Evolutionary conservation across 768 basidiomycete species (phyloP), one percentile per base, ranked within the genome.

Genomic region (Clavaria fumosa): DNA sequence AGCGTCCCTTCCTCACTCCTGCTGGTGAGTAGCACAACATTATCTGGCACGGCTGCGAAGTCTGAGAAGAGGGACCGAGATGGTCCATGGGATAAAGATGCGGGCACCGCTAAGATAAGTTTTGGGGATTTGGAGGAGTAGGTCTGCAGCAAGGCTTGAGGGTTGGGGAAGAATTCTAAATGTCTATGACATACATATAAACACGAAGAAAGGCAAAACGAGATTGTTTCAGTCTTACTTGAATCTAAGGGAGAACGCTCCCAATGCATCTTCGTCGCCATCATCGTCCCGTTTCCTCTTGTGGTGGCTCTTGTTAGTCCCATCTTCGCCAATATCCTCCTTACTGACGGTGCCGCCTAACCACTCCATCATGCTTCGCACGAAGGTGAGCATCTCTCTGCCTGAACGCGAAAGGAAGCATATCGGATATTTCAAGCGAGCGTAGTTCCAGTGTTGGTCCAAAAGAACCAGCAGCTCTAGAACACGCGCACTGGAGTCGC

Each of bases 331-430:
- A 1, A 85, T 81, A 43, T 93, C 89, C 48, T 90, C 86, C 50
- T 88, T 88, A 48, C 78, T 85, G 37, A 95, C 77, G 10, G 85
- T 89, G 1, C 95, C 93, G 7, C 95, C 95, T 44, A 99, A 74
- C 89, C 91, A 97, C 53, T 97, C 95, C 73, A 95, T 93, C 83
- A 97, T 81, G 63, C 85, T 91, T 41, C 90, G 63, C 19, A 95
- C 85, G 50, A 90, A 88, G 1, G 83, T 80, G 23, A 95, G 58
- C 80, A 95, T 93, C 57, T 99, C 93, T 43, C 78, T 72, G 2
- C 81, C 89, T 4, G 89, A 91, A 23, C 79, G 70, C 34, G 84
- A 84, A 26, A 97, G 69, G n/a, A 99, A 70, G 54, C 93, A 97
- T 23, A 99, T 84, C 0, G 93, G 95, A 55, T 69, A 83, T 53